Evolutionary conservation across 805 yeast species (phyloP).

Genomic region (Metschnikowia cerradonensis): DNA sequence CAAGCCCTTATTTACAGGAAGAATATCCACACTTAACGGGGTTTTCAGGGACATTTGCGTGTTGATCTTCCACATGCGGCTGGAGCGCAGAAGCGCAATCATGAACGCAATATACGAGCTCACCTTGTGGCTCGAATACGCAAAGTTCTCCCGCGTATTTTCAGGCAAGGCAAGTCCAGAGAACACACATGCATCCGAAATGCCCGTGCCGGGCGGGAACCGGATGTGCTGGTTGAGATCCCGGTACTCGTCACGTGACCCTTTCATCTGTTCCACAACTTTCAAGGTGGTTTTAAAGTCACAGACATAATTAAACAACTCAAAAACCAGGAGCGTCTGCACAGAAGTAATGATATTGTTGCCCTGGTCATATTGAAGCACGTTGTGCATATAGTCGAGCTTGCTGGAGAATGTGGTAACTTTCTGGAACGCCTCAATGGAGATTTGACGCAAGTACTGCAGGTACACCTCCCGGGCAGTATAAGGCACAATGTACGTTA

Average conservation of each 20-base stretch:
- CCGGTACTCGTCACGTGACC: conserved; percentile 1
- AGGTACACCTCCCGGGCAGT: conserved; percentile 30
- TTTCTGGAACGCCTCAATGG: conserved; percentile 38
- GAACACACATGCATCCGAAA: neutral
- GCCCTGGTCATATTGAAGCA: conserved; percentile 38
- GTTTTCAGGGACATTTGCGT: conserved; percentile 24
- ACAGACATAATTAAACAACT: conserved; percentile 21
- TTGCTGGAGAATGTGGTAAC: conserved; percentile 38
- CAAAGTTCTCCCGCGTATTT: conserved; percentile 1
- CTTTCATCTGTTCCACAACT: neutral
- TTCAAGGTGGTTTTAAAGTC: neutral
- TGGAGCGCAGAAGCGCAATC: conserved; percentile 10
- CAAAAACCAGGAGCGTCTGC: conserved; percentile 33
- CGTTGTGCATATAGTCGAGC: conserved; percentile 44
- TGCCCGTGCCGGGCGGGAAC: neutral
- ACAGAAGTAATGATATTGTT: conserved; percentile 30
- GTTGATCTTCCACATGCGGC: conserved; percentile 21
- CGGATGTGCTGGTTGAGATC: neutral
- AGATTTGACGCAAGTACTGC: conserved; percentile 22
- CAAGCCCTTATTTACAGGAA: conserved; percentile 23
- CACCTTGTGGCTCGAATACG: conserved; percentile 4
- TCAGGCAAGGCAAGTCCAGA: conserved; percentile 6
- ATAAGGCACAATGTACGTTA: conserved; percentile 35
- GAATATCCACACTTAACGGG: conserved; percentile 31
- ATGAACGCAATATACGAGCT: conserved; percentile 16